Conservation (phyloP, 441 rosid genomes). For the Cnidoscolus chayamansa region DNA sequence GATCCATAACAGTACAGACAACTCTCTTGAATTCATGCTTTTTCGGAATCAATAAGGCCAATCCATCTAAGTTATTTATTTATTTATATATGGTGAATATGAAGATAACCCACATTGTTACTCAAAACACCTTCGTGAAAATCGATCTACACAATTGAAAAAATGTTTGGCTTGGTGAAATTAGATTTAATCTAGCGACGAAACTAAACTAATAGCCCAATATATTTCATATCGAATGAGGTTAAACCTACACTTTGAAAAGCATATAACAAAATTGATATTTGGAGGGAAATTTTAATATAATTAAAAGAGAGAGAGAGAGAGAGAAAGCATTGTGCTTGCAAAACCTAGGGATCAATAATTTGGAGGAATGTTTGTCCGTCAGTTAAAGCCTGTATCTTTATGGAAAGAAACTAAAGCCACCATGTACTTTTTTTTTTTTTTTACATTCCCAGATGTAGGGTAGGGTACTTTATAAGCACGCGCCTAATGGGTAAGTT, state of each 20-base stretch:
- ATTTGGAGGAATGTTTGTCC: slow-evolving; percentile 12
- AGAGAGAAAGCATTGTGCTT: background rate
- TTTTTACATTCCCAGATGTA: slow-evolving; percentile 6
- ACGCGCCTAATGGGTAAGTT: slow-evolving; percentile 17
- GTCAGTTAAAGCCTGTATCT: background rate
- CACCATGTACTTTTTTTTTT: background rate
- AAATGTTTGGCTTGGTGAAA: background rate
- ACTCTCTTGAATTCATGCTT: background rate
- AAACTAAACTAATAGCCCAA: background rate
- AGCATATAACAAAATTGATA: background rate
- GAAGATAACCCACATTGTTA: background rate
- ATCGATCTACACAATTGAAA: background rate
- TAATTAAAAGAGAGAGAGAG: background rate
- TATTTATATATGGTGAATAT: background rate
- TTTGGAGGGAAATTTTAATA: background rate
- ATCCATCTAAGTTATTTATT: background rate
- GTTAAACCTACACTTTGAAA: too few relatives aligned
- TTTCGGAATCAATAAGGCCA: background rate
- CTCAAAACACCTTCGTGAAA: background rate
- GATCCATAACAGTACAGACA: background rate
- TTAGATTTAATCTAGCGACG: too few relatives aligned
- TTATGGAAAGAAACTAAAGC: background rate
- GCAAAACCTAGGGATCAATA: slow-evolving; percentile 18
- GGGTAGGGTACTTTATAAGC: background rate
- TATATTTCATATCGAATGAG: too few relatives aligned